phyloP scores from a whole-genome alignment of 495 filamentous ascomycete species.

The Talaromyces nanjingensis region DNA sequence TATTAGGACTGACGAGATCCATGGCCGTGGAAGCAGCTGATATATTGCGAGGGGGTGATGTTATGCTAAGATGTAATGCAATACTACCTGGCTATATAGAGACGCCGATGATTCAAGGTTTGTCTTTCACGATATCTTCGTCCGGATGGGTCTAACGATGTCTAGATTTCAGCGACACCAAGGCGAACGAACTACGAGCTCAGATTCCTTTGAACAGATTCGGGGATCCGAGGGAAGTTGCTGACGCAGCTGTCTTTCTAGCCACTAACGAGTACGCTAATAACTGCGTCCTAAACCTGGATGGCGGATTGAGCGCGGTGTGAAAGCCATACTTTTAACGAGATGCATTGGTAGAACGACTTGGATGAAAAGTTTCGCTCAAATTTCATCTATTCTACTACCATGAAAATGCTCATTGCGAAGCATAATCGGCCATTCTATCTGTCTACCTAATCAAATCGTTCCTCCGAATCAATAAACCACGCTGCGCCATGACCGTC shows the following conservation, averaged over 20 bases:
- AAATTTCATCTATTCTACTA: background rate
- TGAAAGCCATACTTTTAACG: constrained; percentile 18
- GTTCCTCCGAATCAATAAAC: background rate
- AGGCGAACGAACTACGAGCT: constrained; percentile 26
- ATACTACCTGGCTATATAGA: constrained; percentile 80
- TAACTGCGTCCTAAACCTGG: constrained; percentile 80
- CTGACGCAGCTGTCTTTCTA: constrained; percentile 75
- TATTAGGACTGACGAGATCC: constrained; percentile 68
- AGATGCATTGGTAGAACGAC: background rate
- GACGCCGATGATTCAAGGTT: constrained; percentile 69
- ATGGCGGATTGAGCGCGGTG: constrained; percentile 70
- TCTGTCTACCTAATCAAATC: background rate
- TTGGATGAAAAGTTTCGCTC: background rate
- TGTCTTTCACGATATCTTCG: background rate
- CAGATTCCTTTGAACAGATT: constrained; percentile 64
- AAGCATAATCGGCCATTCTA: background rate
- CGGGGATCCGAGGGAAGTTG: constrained; percentile 62
- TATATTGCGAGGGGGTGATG: constrained; percentile 30
- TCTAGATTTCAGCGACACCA: constrained; percentile 30
- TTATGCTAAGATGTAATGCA: constrained; percentile 64
- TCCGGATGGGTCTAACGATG: background rate
- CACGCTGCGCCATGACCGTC: constrained; percentile 1
- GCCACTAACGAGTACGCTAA: constrained; percentile 73
- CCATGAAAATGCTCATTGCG: background rate
- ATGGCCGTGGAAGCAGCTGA: constrained; percentile 53